Base-by-base conservation (phyloP, 371 early-diverging fungal genomes). In the Blakeslea trispora region DNA sequence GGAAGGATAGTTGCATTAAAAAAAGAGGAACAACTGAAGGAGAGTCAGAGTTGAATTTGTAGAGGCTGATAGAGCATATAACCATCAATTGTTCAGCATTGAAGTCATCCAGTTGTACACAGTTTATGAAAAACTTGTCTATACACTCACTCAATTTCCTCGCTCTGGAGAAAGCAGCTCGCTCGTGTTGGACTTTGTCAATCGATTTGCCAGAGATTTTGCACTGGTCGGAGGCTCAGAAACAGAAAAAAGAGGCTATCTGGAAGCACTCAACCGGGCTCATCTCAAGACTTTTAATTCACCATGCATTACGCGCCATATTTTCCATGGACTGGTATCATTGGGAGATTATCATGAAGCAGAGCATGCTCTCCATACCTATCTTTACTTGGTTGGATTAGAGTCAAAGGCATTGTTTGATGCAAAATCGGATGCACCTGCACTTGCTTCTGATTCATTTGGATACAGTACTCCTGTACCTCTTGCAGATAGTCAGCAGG, bases 331-430 rank as follows among this genome's bases (percentile, higher is more conserved):
- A 0, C 66, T 87, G 18, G 58, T 81, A 7, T 71, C 60, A 5
- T 53, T 84, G 37, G 91, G 90, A 15, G 89, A 90, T 53, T 89
- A 80, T 69, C 81, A 86, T 48, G 89, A 91, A 63, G 91, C 90
- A 0, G 79, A 81, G 10, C 63, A 85, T 66, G 88, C 88, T 6
- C 58, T 89, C 1, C 68, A 70, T 28, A 66, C 87, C 0, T 91
- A 91, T 60, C 65, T 82, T 47, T 66, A 77, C 43, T 59, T 87
- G 51, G 72, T 77, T 9, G 81, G 72, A 1, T 34, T 74, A 5
- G 61, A 61, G 17, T 62, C 71, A 2, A 62, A 69, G 43, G 48
- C 60, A 10, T 23, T 57, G 32, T 45, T 65, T 5, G 67, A 69
- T 11, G 34, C 59, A 3, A 52, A 68, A 23, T n/a, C 41, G 3